These are phyloP conservation scores for Dendrostoma leiphaemia DNA, from an alignment of 2,329 filamentous ascomycete species.

Conservation along the genomic window DNA sequence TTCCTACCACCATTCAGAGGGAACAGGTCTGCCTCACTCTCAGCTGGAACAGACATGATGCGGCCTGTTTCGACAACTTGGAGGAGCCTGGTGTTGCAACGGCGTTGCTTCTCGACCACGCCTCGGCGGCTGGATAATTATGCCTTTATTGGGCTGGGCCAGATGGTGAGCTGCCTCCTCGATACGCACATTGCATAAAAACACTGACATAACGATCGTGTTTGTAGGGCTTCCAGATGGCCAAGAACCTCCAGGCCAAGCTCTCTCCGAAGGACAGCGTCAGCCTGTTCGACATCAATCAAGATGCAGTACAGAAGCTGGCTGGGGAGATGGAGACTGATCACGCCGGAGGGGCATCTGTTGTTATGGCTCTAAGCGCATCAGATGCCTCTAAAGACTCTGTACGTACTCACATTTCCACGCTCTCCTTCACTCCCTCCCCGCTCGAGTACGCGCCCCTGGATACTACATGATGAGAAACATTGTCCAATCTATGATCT, in stretches of 20 bases:
- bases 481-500: conserved; percentile 61
- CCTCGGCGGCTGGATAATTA: conserved; percentile 48
- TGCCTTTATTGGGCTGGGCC: conserved; percentile 59
- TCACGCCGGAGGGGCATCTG: conserved; percentile 42
- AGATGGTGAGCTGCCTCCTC: conserved; percentile 48
- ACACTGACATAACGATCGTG: too few species aligned
- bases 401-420: conserved; percentile 37
- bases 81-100: conserved; percentile 32
- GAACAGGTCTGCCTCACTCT: background rate
- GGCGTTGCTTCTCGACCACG: conserved; percentile 51
- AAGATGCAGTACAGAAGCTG: conserved; percentile 43
- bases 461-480: conserved; percentile 27
- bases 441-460: background rate
- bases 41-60: conserved; percentile 21
- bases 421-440: background rate
- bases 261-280: conserved; percentile 49
- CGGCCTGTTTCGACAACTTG: conserved; percentile 23
- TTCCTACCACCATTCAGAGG: background rate
- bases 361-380: conserved; percentile 44
- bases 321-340: conserved; percentile 44
- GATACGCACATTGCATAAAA: too few species aligned
- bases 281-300: conserved; percentile 57
- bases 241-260: conserved; percentile 59
- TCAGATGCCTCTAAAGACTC: conserved; percentile 50
- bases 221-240: conserved; percentile 60